Conservation (phyloP, 306 rosid species). For the Citrullus mucosospermus region DNA sequence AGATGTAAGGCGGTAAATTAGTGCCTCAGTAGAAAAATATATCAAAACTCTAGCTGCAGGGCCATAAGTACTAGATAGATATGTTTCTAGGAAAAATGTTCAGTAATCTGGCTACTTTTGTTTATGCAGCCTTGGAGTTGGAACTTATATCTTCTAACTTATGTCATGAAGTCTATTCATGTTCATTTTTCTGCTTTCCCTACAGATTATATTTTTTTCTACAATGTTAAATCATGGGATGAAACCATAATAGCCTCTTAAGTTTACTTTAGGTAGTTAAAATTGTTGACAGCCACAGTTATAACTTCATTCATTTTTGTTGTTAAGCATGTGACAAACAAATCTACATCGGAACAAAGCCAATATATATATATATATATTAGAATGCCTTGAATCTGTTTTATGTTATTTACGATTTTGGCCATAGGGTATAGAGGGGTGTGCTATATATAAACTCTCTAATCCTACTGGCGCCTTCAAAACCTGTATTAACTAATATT, state of each 20-base stretch:
- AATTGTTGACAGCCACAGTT: too few relatives aligned
- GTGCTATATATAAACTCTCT: too few relatives aligned
- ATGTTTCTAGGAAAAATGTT: neutral
- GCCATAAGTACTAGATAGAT: neutral
- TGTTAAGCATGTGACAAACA: too few relatives aligned
- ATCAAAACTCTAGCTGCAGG: neutral
- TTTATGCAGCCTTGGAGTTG: neutral
- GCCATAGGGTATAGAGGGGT: too few relatives aligned
- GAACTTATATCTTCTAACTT: neutral
- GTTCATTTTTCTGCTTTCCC: neutral
- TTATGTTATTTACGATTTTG: too few relatives aligned
- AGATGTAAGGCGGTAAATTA: neutral
- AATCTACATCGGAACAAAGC: too few relatives aligned
- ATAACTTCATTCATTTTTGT: too few relatives aligned
- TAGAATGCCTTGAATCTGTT: too few relatives aligned
- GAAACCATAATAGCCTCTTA: neutral
- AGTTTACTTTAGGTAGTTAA: too few relatives aligned
- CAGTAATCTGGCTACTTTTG: neutral
- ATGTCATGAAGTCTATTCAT: neutral
- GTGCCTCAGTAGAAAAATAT: neutral
- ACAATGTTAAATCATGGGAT: neutral
- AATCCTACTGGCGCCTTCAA: too few relatives aligned
- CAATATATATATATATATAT: too few relatives aligned
- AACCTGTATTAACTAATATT: too few relatives aligned
- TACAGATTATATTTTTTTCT: neutral